phyloP scores from a whole-genome alignment of 148 eudicot genomes.

The Polygonum maritimum region DNA sequence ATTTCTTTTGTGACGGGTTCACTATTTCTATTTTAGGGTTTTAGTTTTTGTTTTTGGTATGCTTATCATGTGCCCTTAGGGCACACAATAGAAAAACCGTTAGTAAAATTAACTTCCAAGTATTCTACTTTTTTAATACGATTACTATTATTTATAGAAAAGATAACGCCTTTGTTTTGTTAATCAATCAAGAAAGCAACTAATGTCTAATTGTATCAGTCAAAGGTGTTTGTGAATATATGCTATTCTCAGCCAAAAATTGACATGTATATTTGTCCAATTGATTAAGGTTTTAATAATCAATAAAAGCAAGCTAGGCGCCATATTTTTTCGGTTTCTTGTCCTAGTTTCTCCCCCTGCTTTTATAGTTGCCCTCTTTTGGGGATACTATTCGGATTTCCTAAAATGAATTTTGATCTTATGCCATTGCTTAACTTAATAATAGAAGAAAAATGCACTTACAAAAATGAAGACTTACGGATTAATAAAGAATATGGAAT shows the following conservation, averaged over 20 bases:
- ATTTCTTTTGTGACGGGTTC: no score
- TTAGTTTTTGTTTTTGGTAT: no score
- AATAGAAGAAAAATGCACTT: no score
- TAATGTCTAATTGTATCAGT: background rate
- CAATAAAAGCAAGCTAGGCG: background rate
- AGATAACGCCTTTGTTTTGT: background rate
- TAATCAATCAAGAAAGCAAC: background rate
- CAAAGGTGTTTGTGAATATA: background rate
- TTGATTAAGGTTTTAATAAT: conserved; percentile 5
- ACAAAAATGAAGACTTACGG: background rate
- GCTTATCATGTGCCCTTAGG: no score
- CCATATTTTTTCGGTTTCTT: background rate
- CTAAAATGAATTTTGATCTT: background rate
- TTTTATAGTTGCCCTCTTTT: conserved; percentile 8
- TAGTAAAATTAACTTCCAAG: background rate
- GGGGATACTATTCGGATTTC: conserved; percentile 3
- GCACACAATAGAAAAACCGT: no score
- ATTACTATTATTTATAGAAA: background rate
- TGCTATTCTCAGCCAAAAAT: conserved; percentile 1
- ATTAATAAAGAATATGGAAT: background rate
- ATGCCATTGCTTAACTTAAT: background rate
- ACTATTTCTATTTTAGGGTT: no score
- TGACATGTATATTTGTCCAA: background rate
- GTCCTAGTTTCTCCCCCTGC: background rate
- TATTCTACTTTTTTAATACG: background rate